Percentiles rank a stretch among this genome's conserved stretches.
Evolutionary conservation across 1,139 yeast species (phyloP).

Genomic region (Nadsonia starkeyi-henricii): DNA sequence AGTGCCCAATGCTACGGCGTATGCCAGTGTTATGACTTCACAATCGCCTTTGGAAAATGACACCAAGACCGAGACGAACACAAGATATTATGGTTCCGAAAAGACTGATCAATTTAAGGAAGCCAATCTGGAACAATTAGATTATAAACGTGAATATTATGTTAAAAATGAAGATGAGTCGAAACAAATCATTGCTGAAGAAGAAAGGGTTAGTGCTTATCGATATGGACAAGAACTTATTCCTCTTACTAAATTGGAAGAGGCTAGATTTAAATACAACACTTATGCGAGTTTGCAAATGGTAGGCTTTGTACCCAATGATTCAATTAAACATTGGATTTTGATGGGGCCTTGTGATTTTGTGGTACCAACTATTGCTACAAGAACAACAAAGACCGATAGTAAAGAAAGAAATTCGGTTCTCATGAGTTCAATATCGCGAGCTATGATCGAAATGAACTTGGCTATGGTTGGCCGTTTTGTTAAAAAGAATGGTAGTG

Average conservation of each 20-base stretch:
- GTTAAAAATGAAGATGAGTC: constrained; percentile 15
- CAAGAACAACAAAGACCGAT: not conserved
- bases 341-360: constrained; percentile 45
- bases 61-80: constrained; percentile 9
- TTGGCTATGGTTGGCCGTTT: constrained; percentile 48
- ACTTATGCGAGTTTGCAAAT: constrained; percentile 33
- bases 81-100: constrained; percentile 7
- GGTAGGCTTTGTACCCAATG: constrained; percentile 40
- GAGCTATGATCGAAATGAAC: constrained; percentile 35
- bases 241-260: constrained; percentile 34
- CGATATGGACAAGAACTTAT: constrained; percentile 55
- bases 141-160: constrained; percentile 9
- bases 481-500: constrained; percentile 41
- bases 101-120: not conserved
- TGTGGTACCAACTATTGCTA: constrained; percentile 25
- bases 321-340: constrained; percentile 42
- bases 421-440: constrained; percentile 41
- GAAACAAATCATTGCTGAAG: constrained; percentile 18
- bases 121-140: not conserved
- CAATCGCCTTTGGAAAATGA: constrained; percentile 13
- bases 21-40: constrained; percentile 2
- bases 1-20: constrained; percentile 24
- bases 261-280: constrained; percentile 18
- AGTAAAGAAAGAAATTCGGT: constrained; percentile 30
- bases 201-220: constrained; percentile 36